Percentiles rank a stretch among this genome's conserved stretches.
Conservation (phyloP, 202 grass and related monocot species). For the Bolboschoenoplectus hybrid region DNA sequence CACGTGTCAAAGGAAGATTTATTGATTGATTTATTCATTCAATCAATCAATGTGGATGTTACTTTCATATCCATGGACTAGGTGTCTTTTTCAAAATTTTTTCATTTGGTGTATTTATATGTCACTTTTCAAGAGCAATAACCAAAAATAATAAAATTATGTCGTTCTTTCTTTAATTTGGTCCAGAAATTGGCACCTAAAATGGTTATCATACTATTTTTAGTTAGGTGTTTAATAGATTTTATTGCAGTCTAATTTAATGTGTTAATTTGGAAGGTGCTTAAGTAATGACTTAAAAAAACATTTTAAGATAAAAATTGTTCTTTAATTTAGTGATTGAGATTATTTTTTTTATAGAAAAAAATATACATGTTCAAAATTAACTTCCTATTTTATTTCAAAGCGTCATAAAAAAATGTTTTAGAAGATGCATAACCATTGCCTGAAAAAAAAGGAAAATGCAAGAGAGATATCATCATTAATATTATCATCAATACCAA, state of each 20-base stretch:
- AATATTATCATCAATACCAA: too few species aligned
- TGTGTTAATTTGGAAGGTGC: not conserved
- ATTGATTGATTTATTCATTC: not conserved
- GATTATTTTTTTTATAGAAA: not conserved
- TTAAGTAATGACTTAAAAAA: not conserved
- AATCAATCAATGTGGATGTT: not conserved
- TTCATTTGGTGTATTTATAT: not conserved
- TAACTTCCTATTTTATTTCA: too few species aligned
- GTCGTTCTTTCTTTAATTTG: not conserved
- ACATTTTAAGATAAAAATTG: too few species aligned
- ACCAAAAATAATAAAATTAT: not conserved
- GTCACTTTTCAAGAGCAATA: not conserved
- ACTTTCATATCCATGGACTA: slow-evolving; percentile 3
- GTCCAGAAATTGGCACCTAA: not conserved
- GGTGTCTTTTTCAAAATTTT: not conserved
- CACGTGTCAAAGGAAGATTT: not conserved
- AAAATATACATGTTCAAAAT: too few species aligned
- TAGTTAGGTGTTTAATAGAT: not conserved
- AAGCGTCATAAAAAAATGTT: too few species aligned
- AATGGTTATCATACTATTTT: not conserved
- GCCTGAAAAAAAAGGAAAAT: too few species aligned
- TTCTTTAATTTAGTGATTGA: not conserved
- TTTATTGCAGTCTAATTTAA: not conserved
- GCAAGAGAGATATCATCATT: too few species aligned
- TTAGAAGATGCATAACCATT: too few species aligned